phyloP scores from a whole-genome alignment of 495 filamentous ascomycete species.

The Halenospora varia region DNA sequence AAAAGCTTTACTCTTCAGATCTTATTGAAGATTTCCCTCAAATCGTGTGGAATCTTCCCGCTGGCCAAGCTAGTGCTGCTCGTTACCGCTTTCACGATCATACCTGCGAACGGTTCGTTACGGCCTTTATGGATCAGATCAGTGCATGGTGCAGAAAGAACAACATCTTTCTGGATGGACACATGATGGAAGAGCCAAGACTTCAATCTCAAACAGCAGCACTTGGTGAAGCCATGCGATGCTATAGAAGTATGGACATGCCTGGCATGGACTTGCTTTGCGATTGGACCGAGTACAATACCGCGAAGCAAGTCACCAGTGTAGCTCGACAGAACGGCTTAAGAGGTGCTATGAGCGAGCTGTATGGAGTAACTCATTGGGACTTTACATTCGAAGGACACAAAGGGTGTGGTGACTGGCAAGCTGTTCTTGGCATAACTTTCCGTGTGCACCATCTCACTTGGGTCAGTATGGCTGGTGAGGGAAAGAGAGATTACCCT shows the following conservation, averaged over 20 bases:
- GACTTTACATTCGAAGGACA: conserved; percentile 28
- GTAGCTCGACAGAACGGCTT: conserved; percentile 23
- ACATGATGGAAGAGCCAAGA: conserved; percentile 28
- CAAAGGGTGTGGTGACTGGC: conserved; percentile 29
- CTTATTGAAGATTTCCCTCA: conserved; percentile 16
- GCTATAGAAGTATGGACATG: conserved; percentile 21
- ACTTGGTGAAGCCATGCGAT: conserved; percentile 27
- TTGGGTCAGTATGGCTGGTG: conserved; percentile 27
- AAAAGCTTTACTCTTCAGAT: conserved; percentile 12
- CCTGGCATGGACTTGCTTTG: conserved; percentile 26
- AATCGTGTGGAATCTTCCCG: conserved; percentile 23
- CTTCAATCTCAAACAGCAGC: conserved; percentile 21
- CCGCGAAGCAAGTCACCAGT: conserved; percentile 24
- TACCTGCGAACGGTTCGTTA: conserved; percentile 23
- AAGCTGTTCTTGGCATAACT: conserved; percentile 27
- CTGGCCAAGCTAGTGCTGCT: conserved; percentile 11
- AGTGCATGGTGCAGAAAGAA: conserved; percentile 23
- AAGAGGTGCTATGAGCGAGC: conserved; percentile 21
- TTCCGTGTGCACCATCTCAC: conserved; percentile 25
- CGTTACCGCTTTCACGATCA: conserved; percentile 25
- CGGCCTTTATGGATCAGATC: conserved; percentile 23
- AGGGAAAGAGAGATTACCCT: conserved; percentile 27
- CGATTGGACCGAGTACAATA: conserved; percentile 25
- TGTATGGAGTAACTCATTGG: conserved; percentile 28
- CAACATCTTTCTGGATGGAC: conserved; percentile 21